phyloP scores from a whole-genome alignment of 1,284 basidiomycete species.

The Leccinum fuscescens region DNA sequence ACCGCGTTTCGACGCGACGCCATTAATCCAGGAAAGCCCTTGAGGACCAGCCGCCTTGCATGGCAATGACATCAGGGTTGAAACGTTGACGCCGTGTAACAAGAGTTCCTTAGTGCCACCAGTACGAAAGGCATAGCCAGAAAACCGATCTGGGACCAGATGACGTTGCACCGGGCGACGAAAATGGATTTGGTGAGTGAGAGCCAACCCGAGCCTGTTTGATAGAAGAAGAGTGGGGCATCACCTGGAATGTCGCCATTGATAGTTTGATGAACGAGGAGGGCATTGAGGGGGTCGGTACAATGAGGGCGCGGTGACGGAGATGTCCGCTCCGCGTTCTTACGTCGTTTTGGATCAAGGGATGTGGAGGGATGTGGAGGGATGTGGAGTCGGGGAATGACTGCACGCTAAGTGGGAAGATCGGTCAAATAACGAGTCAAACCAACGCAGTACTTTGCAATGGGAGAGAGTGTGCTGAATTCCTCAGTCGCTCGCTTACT shows the following conservation, averaged over 20 bases:
- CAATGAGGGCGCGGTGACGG: not conserved
- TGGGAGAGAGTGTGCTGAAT: constrained; percentile 76
- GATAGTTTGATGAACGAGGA: not conserved
- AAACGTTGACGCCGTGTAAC: not conserved
- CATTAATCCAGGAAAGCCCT: constrained; percentile 8
- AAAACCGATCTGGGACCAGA: not conserved
- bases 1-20: not conserved
- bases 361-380: not conserved
- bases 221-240: not conserved
- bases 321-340: not conserved
- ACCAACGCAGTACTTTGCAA: constrained; percentile 93
- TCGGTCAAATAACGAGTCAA: constrained; percentile 72
- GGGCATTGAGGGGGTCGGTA: not conserved
- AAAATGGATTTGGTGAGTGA: not conserved
- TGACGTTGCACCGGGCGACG: not conserved
- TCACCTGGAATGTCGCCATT: not conserved
- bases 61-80: constrained; percentile 1
- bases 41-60: not conserved
- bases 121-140: not conserved
- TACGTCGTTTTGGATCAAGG: not conserved
- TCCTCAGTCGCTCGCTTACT: constrained; percentile 85
- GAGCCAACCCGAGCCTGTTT: not conserved
- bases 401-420: too few relatives aligned
- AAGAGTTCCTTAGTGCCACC: not conserved
- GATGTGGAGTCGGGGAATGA: too few relatives aligned